phyloP scores from a whole-genome alignment of 139 green algal species.

The Medakamo hakoo region DNA sequence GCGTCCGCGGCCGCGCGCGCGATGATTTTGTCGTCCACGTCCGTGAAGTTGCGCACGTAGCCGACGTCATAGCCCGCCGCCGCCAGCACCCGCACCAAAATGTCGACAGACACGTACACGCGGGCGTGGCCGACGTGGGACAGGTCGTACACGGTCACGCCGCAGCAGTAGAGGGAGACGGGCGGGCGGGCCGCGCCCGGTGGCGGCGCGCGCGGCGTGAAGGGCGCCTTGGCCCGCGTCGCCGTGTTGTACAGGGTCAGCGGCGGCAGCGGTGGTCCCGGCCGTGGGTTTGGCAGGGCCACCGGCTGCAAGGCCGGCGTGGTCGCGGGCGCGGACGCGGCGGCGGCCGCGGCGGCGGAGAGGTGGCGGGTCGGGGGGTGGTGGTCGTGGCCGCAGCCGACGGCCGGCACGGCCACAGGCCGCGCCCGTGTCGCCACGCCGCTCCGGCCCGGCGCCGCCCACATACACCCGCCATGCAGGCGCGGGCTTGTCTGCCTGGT shows the following conservation, averaged over 20 bases:
- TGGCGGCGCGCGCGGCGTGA: slow-evolving; percentile 32
- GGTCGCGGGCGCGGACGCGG: too few species aligned
- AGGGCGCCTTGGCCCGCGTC: slow-evolving; percentile 57
- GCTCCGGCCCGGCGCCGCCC: too few species aligned
- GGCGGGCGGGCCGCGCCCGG: too few species aligned
- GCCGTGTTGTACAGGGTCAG: slow-evolving; percentile 82
- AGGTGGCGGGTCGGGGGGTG: too few species aligned
- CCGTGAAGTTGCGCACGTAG: slow-evolving; percentile 54
- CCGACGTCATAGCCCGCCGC: slow-evolving; percentile 49
- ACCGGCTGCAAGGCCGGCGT: too few species aligned
- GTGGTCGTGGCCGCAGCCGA: too few species aligned
- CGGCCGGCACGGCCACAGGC: too few species aligned
- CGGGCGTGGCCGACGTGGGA: slow-evolving; percentile 71
- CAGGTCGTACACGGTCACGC: slow-evolving; percentile 87
- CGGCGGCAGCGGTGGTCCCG: neutral
- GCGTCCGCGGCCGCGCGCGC: slow-evolving; percentile 45
- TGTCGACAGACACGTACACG: slow-evolving; percentile 89
- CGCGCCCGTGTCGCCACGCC: too few species aligned
- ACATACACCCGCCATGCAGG: too few species aligned
- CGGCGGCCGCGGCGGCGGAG: too few species aligned
- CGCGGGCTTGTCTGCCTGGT: too few species aligned
- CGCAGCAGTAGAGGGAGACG: slow-evolving; percentile 96
- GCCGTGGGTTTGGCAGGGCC: too few species aligned
- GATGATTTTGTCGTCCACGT: slow-evolving; percentile 99
- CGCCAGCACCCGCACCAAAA: slow-evolving; percentile 64